A percentile compares a stretch with the other conserved stretches of the same genome.
Evolutionary conservation across 768 basidiomycete species (phyloP).

Genomic region (Boletus edulis): DNA sequence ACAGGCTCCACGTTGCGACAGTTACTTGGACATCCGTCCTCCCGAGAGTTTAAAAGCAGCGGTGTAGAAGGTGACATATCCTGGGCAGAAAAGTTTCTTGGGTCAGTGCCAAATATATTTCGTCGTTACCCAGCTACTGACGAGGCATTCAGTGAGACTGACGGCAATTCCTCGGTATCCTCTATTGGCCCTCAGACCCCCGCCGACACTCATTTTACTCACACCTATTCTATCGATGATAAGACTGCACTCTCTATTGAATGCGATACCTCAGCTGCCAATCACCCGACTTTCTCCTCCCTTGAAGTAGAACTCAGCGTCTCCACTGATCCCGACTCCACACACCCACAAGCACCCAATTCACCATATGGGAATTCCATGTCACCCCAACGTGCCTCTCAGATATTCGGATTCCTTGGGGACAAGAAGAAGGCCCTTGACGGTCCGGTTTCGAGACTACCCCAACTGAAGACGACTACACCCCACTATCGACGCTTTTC

Average conservation of each 20-base stretch:
- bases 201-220: slow-evolving; percentile 37
- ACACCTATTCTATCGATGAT: slow-evolving; percentile 37
- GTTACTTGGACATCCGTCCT: slow-evolving; percentile 56
- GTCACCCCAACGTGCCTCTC: slow-evolving; percentile 68
- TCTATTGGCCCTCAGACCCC: slow-evolving; percentile 58
- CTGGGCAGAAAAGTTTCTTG: slow-evolving; percentile 76
- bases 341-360: slow-evolving; percentile 15
- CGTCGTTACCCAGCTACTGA: slow-evolving; percentile 9
- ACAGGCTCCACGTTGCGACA: slow-evolving; percentile 75
- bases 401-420: slow-evolving; percentile 72
- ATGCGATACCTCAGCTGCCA: slow-evolving; percentile 40
- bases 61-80: slow-evolving; percentile 73
- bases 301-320: slow-evolving; percentile 73
- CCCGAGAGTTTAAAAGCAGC: slow-evolving; percentile 28
- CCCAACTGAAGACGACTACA: slow-evolving; percentile 26
- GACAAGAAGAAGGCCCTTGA: slow-evolving; percentile 40
- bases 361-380: slow-evolving; percentile 41
- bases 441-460: slow-evolving; percentile 33
- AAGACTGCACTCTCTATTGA: slow-evolving; percentile 44
- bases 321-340: slow-evolving; percentile 44
- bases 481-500: slow-evolving; percentile 23
- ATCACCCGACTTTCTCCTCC: slow-evolving; percentile 54
- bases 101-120: slow-evolving; percentile 38
- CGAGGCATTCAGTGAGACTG: slow-evolving; percentile 40
- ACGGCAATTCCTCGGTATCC: slow-evolving; percentile 39